Percentiles rank a stretch among this genome's conserved stretches.
phyloP scores from a whole-genome alignment of 441 rosid genomes.

The Gossypium davidsonii region DNA sequence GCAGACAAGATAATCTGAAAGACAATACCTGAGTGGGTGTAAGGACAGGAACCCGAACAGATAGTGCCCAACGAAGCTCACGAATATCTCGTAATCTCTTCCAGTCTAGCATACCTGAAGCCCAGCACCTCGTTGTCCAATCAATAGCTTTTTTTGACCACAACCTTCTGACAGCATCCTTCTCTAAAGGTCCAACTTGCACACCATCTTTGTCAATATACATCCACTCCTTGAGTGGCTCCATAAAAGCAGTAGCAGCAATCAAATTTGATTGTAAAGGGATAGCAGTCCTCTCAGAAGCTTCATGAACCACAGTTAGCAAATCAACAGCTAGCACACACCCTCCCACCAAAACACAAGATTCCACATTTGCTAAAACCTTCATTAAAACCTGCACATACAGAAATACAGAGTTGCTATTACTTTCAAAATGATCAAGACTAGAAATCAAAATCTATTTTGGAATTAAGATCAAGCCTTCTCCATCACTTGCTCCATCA shows the following conservation, averaged over 20 bases:
- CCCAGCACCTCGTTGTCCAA: slow-evolving; percentile 93
- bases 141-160: slow-evolving; percentile 94
- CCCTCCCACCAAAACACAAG: slow-evolving; percentile 96
- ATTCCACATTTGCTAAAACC: slow-evolving; percentile 86
- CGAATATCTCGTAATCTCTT: slow-evolving; percentile 96
- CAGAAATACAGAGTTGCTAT: slow-evolving; percentile 3
- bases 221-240: slow-evolving; percentile 99
- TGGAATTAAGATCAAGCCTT: not conserved
- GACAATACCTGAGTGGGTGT: slow-evolving; percentile 81
- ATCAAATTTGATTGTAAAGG: slow-evolving; percentile 96
- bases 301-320: slow-evolving; percentile 88
- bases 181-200: slow-evolving; percentile 90
- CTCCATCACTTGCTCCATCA: not conserved
- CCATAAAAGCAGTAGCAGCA: slow-evolving; percentile 99
- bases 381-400: slow-evolving; percentile 78
- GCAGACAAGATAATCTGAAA: slow-evolving; percentile 12
- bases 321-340: slow-evolving; percentile 95
- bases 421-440: slow-evolving; percentile 12
- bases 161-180: slow-evolving; percentile 90
- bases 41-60: slow-evolving; percentile 91
- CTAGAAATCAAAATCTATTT: not conserved
- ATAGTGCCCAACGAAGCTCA: slow-evolving; percentile 98
- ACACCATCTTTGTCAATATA: slow-evolving; percentile 69
- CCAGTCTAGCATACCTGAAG: slow-evolving; percentile 96
- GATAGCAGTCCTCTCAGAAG: slow-evolving; percentile 94